These are phyloP conservation scores for Starmerella scarabaei DNA, from an alignment of 805 yeast genomes.

Conservation along the genomic window DNA sequence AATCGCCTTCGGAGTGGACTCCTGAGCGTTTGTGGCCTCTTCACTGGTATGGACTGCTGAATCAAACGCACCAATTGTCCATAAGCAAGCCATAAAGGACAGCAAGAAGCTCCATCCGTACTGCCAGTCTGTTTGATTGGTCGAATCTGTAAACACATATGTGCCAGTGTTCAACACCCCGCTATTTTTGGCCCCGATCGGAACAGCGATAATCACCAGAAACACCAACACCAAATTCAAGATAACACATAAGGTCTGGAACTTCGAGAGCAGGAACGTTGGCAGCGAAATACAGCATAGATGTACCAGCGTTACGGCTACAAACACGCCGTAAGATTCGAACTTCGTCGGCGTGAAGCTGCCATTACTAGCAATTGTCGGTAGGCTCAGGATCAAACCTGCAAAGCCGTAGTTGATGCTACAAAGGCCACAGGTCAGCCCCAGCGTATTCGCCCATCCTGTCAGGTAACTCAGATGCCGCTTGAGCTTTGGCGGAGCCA, in stretches of 20 bases:
- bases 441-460: constrained; percentile 57
- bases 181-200: constrained; percentile 34
- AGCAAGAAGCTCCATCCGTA: constrained; percentile 44
- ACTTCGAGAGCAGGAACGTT: constrained; percentile 41
- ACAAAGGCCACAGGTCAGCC: constrained; percentile 52
- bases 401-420: constrained; percentile 55
- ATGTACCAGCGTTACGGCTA: constrained; percentile 45
- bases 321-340: constrained; percentile 52
- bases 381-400: constrained; percentile 27
- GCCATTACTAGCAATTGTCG: constrained; percentile 29
- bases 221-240: constrained; percentile 41
- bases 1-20: constrained; percentile 54
- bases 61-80: constrained; percentile 68
- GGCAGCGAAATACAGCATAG: constrained; percentile 43
- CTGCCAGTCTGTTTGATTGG: constrained; percentile 44
- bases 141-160: constrained; percentile 43
- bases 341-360: constrained; percentile 41
- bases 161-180: constrained; percentile 36
- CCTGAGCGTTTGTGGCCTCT: constrained; percentile 50
- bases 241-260: constrained; percentile 47
- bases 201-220: constrained; percentile 50
- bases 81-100: constrained; percentile 52
- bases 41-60: constrained; percentile 61
- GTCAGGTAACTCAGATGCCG: constrained; percentile 47
- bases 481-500: constrained; percentile 43